Base-by-base conservation (phyloP, 2,329 filamentous ascomycete genomes). In the Cladorrhinum sp. region DNA sequence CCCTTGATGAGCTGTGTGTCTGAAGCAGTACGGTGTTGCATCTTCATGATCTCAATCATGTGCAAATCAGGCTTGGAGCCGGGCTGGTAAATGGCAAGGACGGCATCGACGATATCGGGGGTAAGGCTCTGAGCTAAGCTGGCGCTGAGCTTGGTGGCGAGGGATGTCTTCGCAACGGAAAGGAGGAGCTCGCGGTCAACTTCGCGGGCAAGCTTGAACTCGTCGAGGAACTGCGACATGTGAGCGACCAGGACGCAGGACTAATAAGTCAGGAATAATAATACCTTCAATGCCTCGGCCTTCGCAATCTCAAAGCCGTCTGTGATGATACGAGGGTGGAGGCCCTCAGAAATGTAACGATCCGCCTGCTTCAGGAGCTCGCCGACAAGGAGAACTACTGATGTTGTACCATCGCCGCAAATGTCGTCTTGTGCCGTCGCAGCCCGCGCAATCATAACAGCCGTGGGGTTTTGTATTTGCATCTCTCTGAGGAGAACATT, bases 21-120 rank as follows among this genome's bases (percentile, higher is more conserved):
- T 30, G 95, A 91, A 62, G 94, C 93, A 57, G 91, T 92, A 69
- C 94, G 90, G 80, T 99, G 95, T 80, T 99, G 95, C 94, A 99
- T 98, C 76, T 96, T 98, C 95, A 99, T 99, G 71, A 99, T 98
- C 79, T 99, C 95, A 68, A 99, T 85, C 95, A 99, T 99, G 81
- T 98, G 94, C 72, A 99, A 78, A 78, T 99, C 95, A 60, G 96
- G 96, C 80, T 98, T 98, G 65, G 86, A 87, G 24, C 91, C 91
- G 18, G 91, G 81, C 75, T 92, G 85, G 81, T 97, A 93, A 75
- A 99, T 99, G 66, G 95, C 86, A 60, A 99, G 87, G 53, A 99
- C 95, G 62, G 95, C 91, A 74, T 99, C 95, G 72, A 98, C 95
- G 71, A 99, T 96, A 70, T 92, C 90, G 61, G 95, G 92, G 0